Evolutionary conservation across 345 rosid genomes (phyloP).

Genomic region (Hevea brasiliensis): DNA sequence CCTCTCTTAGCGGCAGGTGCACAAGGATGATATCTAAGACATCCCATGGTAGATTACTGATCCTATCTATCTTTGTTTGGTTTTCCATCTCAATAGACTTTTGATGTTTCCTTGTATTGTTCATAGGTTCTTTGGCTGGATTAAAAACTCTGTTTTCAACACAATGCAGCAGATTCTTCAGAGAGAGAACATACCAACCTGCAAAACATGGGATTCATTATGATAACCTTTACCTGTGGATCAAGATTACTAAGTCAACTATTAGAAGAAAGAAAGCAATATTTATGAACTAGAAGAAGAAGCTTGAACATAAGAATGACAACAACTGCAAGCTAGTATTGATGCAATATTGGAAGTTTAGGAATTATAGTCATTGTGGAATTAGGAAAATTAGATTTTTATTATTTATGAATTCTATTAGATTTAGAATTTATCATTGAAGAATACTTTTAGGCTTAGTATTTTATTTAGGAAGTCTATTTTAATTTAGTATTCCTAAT

Average conservation of each 20-base stretch:
- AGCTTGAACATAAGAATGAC: not conserved
- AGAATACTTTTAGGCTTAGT: too few relatives aligned
- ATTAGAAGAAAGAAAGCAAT: not conserved
- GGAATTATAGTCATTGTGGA: too few relatives aligned
- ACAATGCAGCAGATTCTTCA: not conserved
- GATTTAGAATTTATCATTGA: too few relatives aligned
- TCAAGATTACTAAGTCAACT: not conserved
- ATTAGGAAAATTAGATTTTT: too few relatives aligned
- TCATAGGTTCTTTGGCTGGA: not conserved
- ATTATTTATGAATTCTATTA: too few relatives aligned
- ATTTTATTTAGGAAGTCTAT: too few relatives aligned
- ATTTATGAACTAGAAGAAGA: not conserved
- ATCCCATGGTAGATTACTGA: constrained; percentile 33
- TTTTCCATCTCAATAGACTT: constrained; percentile 9
- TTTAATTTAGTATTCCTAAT: too few relatives aligned
- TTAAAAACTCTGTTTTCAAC: not conserved
- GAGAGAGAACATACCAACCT: not conserved
- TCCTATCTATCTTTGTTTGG: constrained; percentile 24
- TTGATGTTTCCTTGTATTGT: not conserved
- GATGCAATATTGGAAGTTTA: too few relatives aligned
- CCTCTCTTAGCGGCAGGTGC: constrained; percentile 34
- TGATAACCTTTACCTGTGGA: not conserved
- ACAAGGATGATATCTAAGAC: constrained; percentile 31
- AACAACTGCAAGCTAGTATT: not conserved
- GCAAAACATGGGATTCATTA: not conserved